Evolutionary conservation across 192 early-diverging fungal genomes (phyloP).

Genomic region (Cetraspora pellucida): DNA sequence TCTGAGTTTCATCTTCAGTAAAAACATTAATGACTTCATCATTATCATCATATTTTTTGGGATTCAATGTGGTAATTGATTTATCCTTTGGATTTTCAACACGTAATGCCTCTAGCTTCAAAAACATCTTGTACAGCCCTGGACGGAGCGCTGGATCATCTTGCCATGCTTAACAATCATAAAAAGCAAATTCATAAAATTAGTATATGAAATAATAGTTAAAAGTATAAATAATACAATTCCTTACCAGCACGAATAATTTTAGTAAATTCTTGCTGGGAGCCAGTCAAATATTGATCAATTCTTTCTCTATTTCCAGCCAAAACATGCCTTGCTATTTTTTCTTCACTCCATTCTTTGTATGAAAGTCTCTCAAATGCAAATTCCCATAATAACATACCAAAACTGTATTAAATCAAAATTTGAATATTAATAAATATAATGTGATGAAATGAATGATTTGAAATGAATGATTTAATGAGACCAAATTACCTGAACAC

Average conservation of each 20-base stretch:
- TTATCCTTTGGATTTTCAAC: not conserved
- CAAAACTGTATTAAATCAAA: conserved; percentile 13
- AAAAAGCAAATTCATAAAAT: not conserved
- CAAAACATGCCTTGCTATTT: conserved; percentile 19
- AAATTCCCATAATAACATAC: conserved; percentile 25
- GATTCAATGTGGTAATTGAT: not conserved
- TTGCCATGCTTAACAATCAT: conserved; percentile 10
- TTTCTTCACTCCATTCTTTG: not conserved
- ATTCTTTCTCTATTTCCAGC: conserved; percentile 13
- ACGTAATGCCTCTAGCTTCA: conserved; percentile 11
- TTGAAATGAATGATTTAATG: not conserved
- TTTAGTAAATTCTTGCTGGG: conserved; percentile 10
- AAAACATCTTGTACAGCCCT: conserved; percentile 13
- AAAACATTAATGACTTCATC: not conserved
- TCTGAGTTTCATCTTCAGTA: not conserved
- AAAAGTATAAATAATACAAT: not conserved
- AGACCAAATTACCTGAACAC: conserved; percentile 13
- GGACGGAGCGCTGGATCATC: conserved; percentile 17
- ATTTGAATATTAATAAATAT: too few species aligned
- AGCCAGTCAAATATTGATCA: not conserved
- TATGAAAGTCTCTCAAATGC: conserved; percentile 15
- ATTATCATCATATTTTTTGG: conserved; percentile 1
- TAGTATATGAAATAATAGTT: not conserved
- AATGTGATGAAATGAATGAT: not conserved
- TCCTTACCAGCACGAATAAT: conserved; percentile 22